Base-by-base conservation (phyloP, 2,329 filamentous ascomycete genomes). In the Pezicula rhizophila region DNA sequence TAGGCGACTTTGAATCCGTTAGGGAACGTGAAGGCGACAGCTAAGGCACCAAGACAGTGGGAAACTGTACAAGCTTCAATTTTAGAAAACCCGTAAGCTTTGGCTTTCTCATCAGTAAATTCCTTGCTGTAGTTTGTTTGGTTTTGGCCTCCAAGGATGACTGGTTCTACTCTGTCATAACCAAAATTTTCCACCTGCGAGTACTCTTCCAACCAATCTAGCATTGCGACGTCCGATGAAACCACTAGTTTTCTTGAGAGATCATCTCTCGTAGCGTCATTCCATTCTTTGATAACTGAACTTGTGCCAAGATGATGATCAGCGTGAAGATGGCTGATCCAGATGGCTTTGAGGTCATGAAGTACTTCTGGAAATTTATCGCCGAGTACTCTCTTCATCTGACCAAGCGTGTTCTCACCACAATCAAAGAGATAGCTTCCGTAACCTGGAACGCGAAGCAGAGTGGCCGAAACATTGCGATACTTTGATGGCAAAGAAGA, bases 281-380 rank as follows among this genome's bases (percentile, higher is more conserved):
- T 82, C 88, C 90, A 96, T 5, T 87, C 87, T 60, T 80, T 84
- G 61, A 97, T 80, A n/a, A 97, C 72, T 5, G 83, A 79, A n/a
- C 80, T 76, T 1, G 83, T 87, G 25, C 93, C 93, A 17, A 99
- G 78, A 63, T 97, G 93, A 68, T 99, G 93, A 69, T 99, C 93
- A 4, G 93, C 93, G 67, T 99, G 93, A 53, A 95, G 74, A 69
- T 99, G 93, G 66, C 89, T 95, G 68, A 99, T 93, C 82, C 89
- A 95, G 54, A 99, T 84, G 57, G 82, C 80, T 47, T 84, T 85
- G 39, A 99, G 74, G 54, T 95, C 83, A 51, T 74, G 77, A n/a
- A 99, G 72, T 11, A 96, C 75, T n/a, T 83, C 74, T 25, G 73
- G 72, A 3, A 92, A 71, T 55, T 88, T 78, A 4, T 81, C 74